phyloP scores from a whole-genome alignment of 2,329 filamentous ascomycete genomes.

The Gnomoniopsis smithogilvyi region DNA sequence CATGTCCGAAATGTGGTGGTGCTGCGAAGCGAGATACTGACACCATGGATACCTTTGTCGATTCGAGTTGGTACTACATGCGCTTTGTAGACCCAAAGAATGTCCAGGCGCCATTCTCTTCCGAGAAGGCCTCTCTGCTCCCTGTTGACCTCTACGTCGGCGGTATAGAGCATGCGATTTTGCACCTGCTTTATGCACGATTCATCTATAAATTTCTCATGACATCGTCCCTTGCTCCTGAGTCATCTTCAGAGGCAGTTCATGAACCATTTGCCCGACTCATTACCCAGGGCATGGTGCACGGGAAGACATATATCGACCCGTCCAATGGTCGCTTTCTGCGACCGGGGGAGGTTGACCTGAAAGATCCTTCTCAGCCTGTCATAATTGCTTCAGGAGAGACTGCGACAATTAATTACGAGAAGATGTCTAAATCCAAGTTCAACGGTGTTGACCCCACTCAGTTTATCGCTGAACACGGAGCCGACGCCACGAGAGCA shows the following conservation, averaged over 20 bases:
- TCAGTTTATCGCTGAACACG: constrained; percentile 67
- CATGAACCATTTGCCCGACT: constrained; percentile 80
- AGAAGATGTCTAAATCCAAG: constrained; percentile 97
- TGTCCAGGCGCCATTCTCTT: constrained; percentile 55
- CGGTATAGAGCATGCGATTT: constrained; percentile 85
- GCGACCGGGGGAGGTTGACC: constrained; percentile 70
- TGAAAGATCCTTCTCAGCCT: constrained; percentile 53
- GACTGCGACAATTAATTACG: constrained; percentile 62
- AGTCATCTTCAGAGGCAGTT: constrained; percentile 29
- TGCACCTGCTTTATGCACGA: constrained; percentile 83
- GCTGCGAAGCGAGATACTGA: constrained; percentile 80
- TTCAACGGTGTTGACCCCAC: constrained; percentile 86
- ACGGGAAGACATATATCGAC: constrained; percentile 78
- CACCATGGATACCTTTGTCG: constrained; percentile 95
- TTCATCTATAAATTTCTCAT: constrained; percentile 88
- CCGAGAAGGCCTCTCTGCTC: constrained; percentile 53
- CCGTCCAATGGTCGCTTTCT: constrained; percentile 74
- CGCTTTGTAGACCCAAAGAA: constrained; percentile 74
- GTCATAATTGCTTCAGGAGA: constrained; percentile 60
- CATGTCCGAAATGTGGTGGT: constrained; percentile 70
- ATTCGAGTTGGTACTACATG: constrained; percentile 92
- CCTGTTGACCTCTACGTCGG: constrained; percentile 89
- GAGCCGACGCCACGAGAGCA: constrained; percentile 78
- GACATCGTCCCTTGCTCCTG: constrained; percentile 46
- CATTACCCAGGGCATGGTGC: constrained; percentile 89